These are phyloP conservation scores for Thecaphora frezii DNA, from an alignment of 1,284 basidiomycete species.

Conservation along the genomic window DNA sequence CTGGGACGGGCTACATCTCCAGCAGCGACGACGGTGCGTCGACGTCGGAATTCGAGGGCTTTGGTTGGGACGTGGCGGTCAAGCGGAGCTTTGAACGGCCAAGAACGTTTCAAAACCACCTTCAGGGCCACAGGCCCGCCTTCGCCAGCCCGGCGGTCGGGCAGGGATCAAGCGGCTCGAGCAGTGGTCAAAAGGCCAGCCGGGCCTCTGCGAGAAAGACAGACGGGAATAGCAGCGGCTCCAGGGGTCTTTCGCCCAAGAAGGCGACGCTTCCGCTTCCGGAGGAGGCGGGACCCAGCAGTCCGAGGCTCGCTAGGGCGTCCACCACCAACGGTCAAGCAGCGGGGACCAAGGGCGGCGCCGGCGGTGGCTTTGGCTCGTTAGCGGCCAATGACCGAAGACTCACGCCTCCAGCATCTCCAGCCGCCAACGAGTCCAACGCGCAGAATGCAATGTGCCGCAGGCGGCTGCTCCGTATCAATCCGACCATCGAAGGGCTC, in stretches of 20 bases:
- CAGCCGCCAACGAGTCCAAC: background rate
- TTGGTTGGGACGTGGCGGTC: conserved; percentile 40
- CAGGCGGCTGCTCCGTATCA: conserved; percentile 21
- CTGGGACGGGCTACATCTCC: conserved; percentile 17
- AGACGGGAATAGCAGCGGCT: conserved; percentile 1
- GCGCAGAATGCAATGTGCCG: background rate
- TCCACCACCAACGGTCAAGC: conserved; percentile 9
- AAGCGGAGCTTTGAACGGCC: conserved; percentile 24
- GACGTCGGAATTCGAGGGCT: conserved; percentile 31
- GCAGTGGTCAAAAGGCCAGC: conserved; percentile 2
- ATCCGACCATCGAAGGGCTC: conserved; percentile 26
- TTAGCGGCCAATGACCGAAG: conserved; percentile 7
- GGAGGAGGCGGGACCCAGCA: conserved; percentile 8
- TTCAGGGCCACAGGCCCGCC: conserved; percentile 4
- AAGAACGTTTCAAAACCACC: conserved; percentile 9
- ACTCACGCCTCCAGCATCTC: conserved; percentile 1
- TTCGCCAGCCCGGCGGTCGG: conserved; percentile 1
- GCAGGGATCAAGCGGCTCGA: conserved; percentile 2
- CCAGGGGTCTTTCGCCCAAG: conserved; percentile 10
- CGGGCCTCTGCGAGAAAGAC: background rate
- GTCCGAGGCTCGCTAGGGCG: conserved; percentile 2
- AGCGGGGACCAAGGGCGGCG: conserved; percentile 9
- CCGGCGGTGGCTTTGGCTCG: conserved; percentile 9
- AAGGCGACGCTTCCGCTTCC: conserved; percentile 7
- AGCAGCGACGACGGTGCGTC: conserved; percentile 30